Conservation (phyloP, 306 rosid species). For the Quercus gilva region DNA sequence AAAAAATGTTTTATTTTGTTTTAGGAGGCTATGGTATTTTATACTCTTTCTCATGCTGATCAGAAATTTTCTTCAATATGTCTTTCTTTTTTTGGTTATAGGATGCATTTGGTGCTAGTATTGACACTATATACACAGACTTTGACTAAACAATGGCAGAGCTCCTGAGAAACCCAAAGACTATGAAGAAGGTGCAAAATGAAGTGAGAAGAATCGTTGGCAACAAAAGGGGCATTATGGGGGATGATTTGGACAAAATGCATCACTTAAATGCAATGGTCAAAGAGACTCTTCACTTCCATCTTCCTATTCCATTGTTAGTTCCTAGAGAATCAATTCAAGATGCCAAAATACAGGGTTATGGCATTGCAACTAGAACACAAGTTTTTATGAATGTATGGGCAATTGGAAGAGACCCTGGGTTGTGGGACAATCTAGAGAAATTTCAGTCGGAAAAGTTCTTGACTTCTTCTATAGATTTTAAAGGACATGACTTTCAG, state of each 20-base stretch:
- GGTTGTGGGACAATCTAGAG: neutral
- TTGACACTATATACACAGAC: neutral
- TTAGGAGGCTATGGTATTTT: no score
- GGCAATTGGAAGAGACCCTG: neutral
- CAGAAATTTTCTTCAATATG: neutral
- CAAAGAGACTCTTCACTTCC: neutral
- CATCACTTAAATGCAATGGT: neutral
- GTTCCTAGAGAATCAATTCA: neutral
- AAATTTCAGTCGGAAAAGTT: constrained; percentile 3
- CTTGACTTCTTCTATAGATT: neutral
- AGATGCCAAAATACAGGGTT: neutral
- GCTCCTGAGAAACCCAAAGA: neutral
- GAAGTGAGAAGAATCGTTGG: neutral
- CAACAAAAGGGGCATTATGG: neutral
- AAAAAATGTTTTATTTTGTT: no score
- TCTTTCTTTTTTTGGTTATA: neutral
- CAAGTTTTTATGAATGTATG: neutral
- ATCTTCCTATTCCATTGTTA: neutral
- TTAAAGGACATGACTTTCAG: no score
- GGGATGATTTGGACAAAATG: neutral
- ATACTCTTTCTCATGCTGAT: no score
- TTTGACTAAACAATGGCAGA: neutral
- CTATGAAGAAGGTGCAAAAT: neutral
- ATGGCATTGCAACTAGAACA: neutral
- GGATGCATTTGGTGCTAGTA: neutral